Percentiles rank a stretch among this genome's conserved stretches.
Conservation (phyloP, 805 yeast genomes). For the Candida mattraensis region DNA sequence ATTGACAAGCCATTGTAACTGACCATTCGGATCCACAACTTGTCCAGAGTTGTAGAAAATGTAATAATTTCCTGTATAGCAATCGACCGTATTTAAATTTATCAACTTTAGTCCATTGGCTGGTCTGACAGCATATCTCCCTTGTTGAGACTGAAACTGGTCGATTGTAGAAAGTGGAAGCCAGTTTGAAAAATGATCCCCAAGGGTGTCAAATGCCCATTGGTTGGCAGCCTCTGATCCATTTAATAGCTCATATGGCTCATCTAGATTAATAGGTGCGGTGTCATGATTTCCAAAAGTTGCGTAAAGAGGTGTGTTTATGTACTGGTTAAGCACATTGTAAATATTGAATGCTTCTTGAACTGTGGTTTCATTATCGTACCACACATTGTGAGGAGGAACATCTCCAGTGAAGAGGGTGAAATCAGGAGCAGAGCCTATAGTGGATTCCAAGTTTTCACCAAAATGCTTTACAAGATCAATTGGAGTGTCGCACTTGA, state of each 20-base stretch:
- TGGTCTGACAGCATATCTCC: background rate
- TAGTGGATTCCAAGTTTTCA: background rate
- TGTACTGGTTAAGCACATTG: background rate
- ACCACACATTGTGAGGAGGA: constrained; percentile 1
- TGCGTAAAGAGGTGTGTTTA: background rate
- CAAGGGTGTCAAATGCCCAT: background rate
- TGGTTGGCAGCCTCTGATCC: no score
- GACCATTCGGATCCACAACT: background rate
- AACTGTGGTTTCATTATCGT: background rate
- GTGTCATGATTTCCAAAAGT: background rate
- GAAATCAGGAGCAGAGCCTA: background rate
- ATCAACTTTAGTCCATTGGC: background rate
- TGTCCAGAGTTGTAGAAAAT: background rate
- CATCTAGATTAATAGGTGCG: background rate
- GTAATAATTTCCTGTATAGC: background rate
- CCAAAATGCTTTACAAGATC: background rate
- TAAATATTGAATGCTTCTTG: background rate
- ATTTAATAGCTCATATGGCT: background rate
- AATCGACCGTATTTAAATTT: background rate
- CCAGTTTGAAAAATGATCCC: background rate
- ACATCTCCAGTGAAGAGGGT: background rate
- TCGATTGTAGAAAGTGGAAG: background rate
- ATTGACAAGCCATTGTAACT: background rate
- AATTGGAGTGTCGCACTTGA: background rate
- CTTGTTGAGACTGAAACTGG: background rate